A percentile compares a stretch with the other conserved stretches of the same genome.
phyloP scores from a whole-genome alignment of 805 yeast species.

The Cyberlindnera suaveolens region DNA sequence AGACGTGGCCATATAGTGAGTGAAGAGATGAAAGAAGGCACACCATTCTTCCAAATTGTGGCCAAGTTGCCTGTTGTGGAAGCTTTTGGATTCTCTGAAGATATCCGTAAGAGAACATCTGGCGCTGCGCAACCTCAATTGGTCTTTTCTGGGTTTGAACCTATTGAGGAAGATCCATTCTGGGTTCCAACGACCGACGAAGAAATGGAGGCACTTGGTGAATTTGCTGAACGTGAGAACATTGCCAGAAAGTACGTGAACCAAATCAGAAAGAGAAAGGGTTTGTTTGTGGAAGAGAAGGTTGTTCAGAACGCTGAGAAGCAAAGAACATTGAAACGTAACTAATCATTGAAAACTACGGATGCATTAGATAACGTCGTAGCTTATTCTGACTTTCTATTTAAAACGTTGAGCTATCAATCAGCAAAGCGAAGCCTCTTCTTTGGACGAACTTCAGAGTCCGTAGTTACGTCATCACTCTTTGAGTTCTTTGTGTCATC shows the following conservation, averaged over 20 bases:
- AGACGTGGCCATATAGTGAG: conserved; percentile 79
- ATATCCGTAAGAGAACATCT: conserved; percentile 84
- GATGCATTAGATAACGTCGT: neutral
- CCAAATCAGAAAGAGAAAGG: conserved; percentile 75
- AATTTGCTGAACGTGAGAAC: conserved; percentile 86
- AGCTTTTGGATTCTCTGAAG: conserved; percentile 95
- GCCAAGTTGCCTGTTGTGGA: conserved; percentile 90
- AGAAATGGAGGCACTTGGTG: conserved; percentile 91
- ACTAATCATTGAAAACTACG: neutral
- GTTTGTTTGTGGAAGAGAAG: conserved; percentile 83
- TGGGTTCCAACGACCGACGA: conserved; percentile 99
- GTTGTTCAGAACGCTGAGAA: conserved; percentile 90
- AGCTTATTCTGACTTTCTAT: neutral
- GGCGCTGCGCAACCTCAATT: conserved; percentile 98
- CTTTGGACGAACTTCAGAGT: conserved; percentile 1
- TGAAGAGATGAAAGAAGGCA: conserved; percentile 97
- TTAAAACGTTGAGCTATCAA: neutral
- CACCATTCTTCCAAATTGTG: conserved; percentile 85
- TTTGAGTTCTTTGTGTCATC: neutral
- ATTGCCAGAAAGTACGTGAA: conserved; percentile 86
- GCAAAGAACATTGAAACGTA: conserved; percentile 77
- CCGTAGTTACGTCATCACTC: neutral
- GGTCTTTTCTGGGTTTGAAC: conserved; percentile 82
- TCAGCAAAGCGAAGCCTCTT: conserved; percentile 6
- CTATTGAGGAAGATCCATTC: conserved; percentile 88